These are phyloP conservation scores for Parastagonospora nodorum DNA, from an alignment of 2,329 filamentous ascomycete species.

Conservation along the genomic window DNA sequence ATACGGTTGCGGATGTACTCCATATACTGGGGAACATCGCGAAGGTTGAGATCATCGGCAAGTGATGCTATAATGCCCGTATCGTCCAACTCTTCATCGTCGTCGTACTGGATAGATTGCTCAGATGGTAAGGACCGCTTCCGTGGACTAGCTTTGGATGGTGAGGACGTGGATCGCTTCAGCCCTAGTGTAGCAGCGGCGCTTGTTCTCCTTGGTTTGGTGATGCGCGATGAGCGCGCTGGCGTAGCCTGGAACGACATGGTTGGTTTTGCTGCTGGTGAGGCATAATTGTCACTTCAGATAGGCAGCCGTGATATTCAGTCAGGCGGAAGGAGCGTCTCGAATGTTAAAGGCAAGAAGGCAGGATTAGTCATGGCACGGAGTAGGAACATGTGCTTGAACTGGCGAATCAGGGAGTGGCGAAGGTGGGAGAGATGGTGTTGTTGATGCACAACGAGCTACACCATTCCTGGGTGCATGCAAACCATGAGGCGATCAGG, in stretches of 20 bases:
- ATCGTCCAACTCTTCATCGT: conserved; percentile 61
- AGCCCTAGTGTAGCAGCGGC: conserved; percentile 32
- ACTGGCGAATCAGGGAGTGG: conserved; percentile 30
- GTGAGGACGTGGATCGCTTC: conserved; percentile 42
- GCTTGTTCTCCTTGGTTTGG: conserved; percentile 28
- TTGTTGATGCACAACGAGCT: too few species aligned
- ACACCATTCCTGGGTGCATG: too few species aligned
- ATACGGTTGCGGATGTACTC: conserved; percentile 64
- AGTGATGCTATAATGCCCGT: conserved; percentile 62
- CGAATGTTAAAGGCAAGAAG: neutral
- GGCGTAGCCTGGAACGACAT: conserved; percentile 39
- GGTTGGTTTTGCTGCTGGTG: neutral
- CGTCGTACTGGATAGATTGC: conserved; percentile 31
- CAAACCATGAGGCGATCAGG: too few species aligned
- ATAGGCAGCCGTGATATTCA: conserved; percentile 6
- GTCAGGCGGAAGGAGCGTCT: conserved; percentile 6
- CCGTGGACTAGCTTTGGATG: conserved; percentile 43
- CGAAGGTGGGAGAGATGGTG: neutral
- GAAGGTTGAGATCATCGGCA: conserved; percentile 60
- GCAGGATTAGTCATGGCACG: conserved; percentile 19
- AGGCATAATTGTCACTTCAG: neutral
- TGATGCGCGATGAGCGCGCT: conserved; percentile 39
- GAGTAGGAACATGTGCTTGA: conserved; percentile 19
- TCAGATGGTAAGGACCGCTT: conserved; percentile 38
- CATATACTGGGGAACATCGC: conserved; percentile 68